A percentile compares a stretch with the other conserved stretches of the same genome.
Conservation (phyloP, 768 basidiomycete genomes). For the Solioccasus polychromus region DNA sequence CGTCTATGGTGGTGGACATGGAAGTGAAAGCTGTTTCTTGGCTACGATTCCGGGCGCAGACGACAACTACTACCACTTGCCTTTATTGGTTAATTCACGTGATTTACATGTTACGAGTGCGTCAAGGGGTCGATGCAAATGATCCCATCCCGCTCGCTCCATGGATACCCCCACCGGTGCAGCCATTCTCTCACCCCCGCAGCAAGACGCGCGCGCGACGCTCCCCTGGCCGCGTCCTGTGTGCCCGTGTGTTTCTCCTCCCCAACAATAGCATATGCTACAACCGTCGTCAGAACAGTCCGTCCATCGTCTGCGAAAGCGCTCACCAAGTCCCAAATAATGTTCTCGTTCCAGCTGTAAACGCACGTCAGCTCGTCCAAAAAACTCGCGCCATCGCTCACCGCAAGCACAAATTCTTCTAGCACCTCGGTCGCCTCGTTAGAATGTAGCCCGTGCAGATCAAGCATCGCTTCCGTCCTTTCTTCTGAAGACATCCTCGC, state of each 20-base stretch:
- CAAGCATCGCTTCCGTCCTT: constrained; percentile 82
- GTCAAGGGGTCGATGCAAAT: constrained; percentile 86
- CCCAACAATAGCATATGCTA: constrained; percentile 88
- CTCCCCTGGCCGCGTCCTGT: constrained; percentile 79
- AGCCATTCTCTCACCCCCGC: constrained; percentile 89
- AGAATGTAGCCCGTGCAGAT: constrained; percentile 91
- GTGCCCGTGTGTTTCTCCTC: constrained; percentile 95
- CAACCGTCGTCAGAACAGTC: constrained; percentile 9
- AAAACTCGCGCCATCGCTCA: constrained; percentile 40
- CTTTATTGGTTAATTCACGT: constrained; percentile 12
- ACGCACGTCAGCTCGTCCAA: constrained; percentile 12
- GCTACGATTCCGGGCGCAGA: neutral
- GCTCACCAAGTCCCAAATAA: constrained; percentile 77
- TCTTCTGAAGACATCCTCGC: constrained; percentile 73
- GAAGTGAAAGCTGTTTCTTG: constrained; percentile 6
- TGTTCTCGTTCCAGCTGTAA: constrained; percentile 80
- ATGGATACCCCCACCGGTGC: constrained; percentile 93
- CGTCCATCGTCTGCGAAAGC: constrained; percentile 18
- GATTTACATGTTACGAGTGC: constrained; percentile 41
- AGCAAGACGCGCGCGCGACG: constrained; percentile 79
- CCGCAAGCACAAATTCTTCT: constrained; percentile 83
- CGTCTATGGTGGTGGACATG: constrained; percentile 33
- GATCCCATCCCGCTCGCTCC: constrained; percentile 89
- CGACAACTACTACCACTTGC: neutral
- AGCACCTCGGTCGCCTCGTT: constrained; percentile 90